Percentiles rank a stretch among this genome's conserved stretches.
Conservation (phyloP, 2,329 filamentous ascomycete species). For the Laburnicola sp. region DNA sequence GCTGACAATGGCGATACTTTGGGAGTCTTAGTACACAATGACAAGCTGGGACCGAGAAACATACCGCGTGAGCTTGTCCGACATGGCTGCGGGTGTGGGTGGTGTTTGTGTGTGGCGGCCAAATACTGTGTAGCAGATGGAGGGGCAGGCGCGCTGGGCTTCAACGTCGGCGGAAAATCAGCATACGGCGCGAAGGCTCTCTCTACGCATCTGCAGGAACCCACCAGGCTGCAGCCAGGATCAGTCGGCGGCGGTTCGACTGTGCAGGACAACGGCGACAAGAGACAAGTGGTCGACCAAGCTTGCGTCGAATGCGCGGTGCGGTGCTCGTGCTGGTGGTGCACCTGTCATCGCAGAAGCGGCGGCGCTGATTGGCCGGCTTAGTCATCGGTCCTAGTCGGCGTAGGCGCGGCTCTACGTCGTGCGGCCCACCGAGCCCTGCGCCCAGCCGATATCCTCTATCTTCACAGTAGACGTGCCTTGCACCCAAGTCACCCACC, state of each 20-base stretch:
- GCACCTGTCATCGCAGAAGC: background rate
- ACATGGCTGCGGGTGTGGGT: conserved; percentile 59
- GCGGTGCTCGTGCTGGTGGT: too few relatives aligned
- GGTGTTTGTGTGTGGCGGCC: background rate
- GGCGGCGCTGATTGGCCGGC: conserved; percentile 1
- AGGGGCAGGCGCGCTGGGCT: conserved; percentile 3
- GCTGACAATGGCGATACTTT: conserved; percentile 94
- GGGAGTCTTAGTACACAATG: conserved; percentile 19
- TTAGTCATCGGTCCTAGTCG: background rate
- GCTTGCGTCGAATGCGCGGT: too few relatives aligned
- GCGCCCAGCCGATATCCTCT: background rate
- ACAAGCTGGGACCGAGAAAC: conserved; percentile 27
- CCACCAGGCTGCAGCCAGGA: background rate
- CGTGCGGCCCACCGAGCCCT: background rate
- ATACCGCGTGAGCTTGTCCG: conserved; percentile 93
- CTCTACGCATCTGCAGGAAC: background rate
- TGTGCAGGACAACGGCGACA: background rate
- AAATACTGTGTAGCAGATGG: background rate
- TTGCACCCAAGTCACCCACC: conserved; percentile 35
- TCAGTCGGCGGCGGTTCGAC: background rate
- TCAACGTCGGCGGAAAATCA: background rate
- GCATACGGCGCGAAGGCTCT: background rate
- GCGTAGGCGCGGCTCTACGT: background rate
- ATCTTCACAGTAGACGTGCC: conserved; percentile 32
- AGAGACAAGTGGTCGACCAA: background rate